Base-by-base conservation (phyloP, 2,329 filamentous ascomycete genomes). In the Xylaria sp. region DNA sequence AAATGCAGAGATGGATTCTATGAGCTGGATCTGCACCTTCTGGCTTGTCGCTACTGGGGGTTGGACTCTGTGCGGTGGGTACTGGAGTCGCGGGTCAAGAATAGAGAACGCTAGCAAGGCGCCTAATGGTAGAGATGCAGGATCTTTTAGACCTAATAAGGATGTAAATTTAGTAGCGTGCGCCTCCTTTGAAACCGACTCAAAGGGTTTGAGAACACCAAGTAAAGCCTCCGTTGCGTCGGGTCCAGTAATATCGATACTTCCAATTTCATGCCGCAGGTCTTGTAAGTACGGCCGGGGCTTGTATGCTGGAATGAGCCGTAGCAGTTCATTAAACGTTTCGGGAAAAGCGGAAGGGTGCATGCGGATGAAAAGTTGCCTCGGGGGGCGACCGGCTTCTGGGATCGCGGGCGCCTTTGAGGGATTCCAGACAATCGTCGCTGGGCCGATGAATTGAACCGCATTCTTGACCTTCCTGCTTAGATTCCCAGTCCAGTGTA, bases 311-410 rank as follows among this genome's bases (percentile, higher is more conserved):
- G 88, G 90, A 19, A 83, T 82, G 1, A 89, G 78, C 2, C 83
- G 82, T 17, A 89, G 74, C 1, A 93, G 78, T 68, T 91, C 85
- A 24, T 89, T 83, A 83, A 92, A 94, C 0, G 90, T 78, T 72
- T 92, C 87, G 1, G 89, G 80, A 74, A 93, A 95, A 6, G 92
- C 91, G 21, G 94, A 91, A 1, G 96, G 96, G 78, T 98, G 95
- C 1, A 95, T 82, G 63, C 94, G 86, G 60, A 98, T 79, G 64
- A 95, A 89, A 0, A 93, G 77, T 17, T 85, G 83, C 78, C 80
- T 79, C 34, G 21, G 73, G 69, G 71, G 64, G 62, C 54, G 76
- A 64, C 68, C 69, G 27, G 54, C 42, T 56, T 68, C 68, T 45
- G 67, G 69, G 34, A 70, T 36, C 8, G 74, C 72, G 34, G 64